Percentiles rank a stretch among this genome's conserved stretches.
These are phyloP conservation scores for Apophysomyces ossiformis DNA, from an alignment of 371 early-diverging fungal species.

Conservation along the genomic window DNA sequence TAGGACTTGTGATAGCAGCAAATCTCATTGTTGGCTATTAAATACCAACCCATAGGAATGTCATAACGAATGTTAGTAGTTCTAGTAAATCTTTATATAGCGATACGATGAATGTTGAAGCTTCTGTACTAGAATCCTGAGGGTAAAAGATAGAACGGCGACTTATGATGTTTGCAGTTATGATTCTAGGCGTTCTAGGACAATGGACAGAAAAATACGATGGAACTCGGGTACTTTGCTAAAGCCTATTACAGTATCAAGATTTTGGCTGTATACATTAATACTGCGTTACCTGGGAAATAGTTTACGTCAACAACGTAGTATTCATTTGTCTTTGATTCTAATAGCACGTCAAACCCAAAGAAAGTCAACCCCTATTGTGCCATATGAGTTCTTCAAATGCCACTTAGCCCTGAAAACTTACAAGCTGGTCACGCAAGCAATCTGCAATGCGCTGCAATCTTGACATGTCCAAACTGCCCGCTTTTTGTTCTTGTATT, in stretches of 20 bases:
- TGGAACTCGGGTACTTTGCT: constrained; percentile 25
- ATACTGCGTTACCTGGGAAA: constrained; percentile 45
- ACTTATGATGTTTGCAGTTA: not conserved
- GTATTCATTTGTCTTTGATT: constrained; percentile 32
- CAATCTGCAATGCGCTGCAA: constrained; percentile 40
- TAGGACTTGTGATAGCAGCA: no score
- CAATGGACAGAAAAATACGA: constrained; percentile 19
- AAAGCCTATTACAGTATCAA: constrained; percentile 18
- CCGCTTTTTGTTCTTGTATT: constrained; percentile 28
- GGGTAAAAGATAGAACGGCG: no score
- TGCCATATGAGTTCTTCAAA: not conserved
- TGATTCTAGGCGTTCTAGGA: not conserved
- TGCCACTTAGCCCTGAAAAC: not conserved
- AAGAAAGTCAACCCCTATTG: constrained; percentile 50
- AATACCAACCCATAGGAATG: no score
- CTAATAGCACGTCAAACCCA: constrained; percentile 54
- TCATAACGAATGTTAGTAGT: no score
- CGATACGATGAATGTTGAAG: no score
- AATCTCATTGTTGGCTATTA: no score
- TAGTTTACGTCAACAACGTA: constrained; percentile 57
- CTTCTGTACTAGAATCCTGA: no score
- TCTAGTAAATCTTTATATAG: no score
- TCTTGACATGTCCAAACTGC: constrained; percentile 28
- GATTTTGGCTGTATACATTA: not conserved
- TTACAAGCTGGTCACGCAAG: constrained; percentile 42